phyloP scores from a whole-genome alignment of 108 stramenopile species.

The Mediolabrus comicus region DNA sequence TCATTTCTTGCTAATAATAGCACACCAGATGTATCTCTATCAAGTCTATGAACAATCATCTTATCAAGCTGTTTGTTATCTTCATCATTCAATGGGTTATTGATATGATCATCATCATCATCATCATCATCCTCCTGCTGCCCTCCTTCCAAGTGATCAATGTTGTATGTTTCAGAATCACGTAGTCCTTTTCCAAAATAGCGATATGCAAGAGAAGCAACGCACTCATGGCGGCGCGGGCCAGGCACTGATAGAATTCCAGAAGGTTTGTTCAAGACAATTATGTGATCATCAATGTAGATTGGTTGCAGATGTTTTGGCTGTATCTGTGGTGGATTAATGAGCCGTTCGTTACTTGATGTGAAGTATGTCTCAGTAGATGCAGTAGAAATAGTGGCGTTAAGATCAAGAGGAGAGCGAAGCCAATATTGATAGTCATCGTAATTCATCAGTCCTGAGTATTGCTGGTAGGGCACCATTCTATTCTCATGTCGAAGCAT shows the following conservation, averaged over 20 bases:
- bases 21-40: conserved; percentile 76
- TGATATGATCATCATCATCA: neutral
- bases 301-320: conserved; percentile 47
- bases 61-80: conserved; percentile 43
- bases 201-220: conserved; percentile 55
- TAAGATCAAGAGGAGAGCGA: neutral
- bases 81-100: neutral
- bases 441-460: conserved; percentile 8
- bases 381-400: neutral
- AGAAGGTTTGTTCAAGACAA: conserved; percentile 66
- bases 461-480: conserved; percentile 21
- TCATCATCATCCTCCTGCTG: too few species aligned
- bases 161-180: neutral
- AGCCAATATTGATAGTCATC: conserved; percentile 17
- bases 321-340: conserved; percentile 4
- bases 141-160: too few species aligned
- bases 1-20: conserved; percentile 60
- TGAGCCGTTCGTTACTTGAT: neutral
- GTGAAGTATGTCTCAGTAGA: neutral
- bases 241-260: conserved; percentile 73
- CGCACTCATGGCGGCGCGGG: conserved; percentile 64
- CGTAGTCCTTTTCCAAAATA: conserved; percentile 25
- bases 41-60: conserved; percentile 73
- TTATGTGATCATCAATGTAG: conserved; percentile 62
- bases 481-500: conserved; percentile 8